Base-by-base conservation (phyloP, 371 early-diverging fungal genomes). In the Mortierella sp. region DNA sequence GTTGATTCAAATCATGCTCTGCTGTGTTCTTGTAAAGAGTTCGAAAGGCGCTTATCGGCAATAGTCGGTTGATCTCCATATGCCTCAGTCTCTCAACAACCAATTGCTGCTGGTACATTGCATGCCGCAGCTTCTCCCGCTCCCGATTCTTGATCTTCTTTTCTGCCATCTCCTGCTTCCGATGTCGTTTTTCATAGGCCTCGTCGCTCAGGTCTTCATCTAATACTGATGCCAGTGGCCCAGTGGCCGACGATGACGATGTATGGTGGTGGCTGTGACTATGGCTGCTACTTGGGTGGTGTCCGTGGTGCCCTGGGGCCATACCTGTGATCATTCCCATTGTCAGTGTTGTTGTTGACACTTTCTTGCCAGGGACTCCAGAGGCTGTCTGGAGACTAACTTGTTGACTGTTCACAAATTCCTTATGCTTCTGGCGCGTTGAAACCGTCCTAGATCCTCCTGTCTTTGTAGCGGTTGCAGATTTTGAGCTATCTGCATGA, bases 131-230 rank as follows among this genome's bases (percentile, higher is more conserved):
- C 43, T 84, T 75, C 65, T 91, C 92, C 60, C 87, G 84, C 66
- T 91, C 92, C 30, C 92, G 75, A 57, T 91, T 91, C 72, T 89
- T 90, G 61, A 86, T 66, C 57, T 86, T 87, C 73, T 89, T 90
- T 64, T 91, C 92, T 19, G 86, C 87, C 66, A 86, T 79, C 68
- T 91, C 90, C 63, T 88, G 86, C 57, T 86, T 85, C 19, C 87
- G 83, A 66, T 91, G 92, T 1, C 89, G 84, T 68, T 83, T 83
- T n/a, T 87, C 69, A 67, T 90, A 91, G 46, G 83, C 84, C 16
- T 85, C 89, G 46, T 89, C 89, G 14, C 83, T 52, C 48, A 80
- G 52, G 43, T 81, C 72, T 63, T 85, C 85, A 23, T 84, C 79
- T n/a, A 25, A 9, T n/a, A 12, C 9, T 59, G 7, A 21, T 46